Evolutionary conservation across 108 stramenopile genomes (phyloP).

Genomic region (Fistulifera pelliculosa): DNA sequence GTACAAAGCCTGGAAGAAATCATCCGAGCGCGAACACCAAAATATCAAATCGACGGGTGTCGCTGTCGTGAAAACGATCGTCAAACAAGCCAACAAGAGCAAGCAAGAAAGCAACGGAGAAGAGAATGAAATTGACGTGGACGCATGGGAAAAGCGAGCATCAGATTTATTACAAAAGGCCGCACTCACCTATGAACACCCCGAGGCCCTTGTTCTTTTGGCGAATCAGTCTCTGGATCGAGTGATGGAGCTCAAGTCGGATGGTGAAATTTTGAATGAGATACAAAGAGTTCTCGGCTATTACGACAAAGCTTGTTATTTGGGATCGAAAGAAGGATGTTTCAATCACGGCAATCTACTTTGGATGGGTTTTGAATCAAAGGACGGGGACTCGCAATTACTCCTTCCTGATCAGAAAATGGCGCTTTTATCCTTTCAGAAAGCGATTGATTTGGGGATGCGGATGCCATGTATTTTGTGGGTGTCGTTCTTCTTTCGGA

Average conservation of each 20-base stretch:
- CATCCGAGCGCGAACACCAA: not conserved
- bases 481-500: conserved; percentile 47
- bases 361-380: conserved; percentile 48
- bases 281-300: conserved; percentile 8
- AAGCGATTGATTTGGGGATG: conserved; percentile 69
- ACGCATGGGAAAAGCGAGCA: conserved; percentile 28
- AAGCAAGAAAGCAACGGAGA: conserved; percentile 9
- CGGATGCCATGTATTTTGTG: conserved; percentile 77
- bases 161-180: conserved; percentile 37
- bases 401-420: conserved; percentile 3
- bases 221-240: conserved; percentile 46
- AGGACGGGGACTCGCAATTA: conserved; percentile 4
- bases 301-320: no score
- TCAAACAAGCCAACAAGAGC: conserved; percentile 42
- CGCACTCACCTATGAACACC: conserved; percentile 36
- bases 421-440: conserved; percentile 56
- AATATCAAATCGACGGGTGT: conserved; percentile 29
- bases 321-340: conserved; percentile 51
- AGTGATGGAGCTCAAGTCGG: conserved; percentile 1
- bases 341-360: conserved; percentile 69
- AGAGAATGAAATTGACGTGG: no score
- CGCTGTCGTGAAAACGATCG: conserved; percentile 54
- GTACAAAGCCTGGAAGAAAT: conserved; percentile 1
- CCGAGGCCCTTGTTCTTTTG: conserved; percentile 45
- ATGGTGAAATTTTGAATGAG: conserved; percentile 14